These are phyloP conservation scores for Pseudocercospora musae DNA, from an alignment of 2,329 filamentous ascomycete genomes.

Conservation along the genomic window DNA sequence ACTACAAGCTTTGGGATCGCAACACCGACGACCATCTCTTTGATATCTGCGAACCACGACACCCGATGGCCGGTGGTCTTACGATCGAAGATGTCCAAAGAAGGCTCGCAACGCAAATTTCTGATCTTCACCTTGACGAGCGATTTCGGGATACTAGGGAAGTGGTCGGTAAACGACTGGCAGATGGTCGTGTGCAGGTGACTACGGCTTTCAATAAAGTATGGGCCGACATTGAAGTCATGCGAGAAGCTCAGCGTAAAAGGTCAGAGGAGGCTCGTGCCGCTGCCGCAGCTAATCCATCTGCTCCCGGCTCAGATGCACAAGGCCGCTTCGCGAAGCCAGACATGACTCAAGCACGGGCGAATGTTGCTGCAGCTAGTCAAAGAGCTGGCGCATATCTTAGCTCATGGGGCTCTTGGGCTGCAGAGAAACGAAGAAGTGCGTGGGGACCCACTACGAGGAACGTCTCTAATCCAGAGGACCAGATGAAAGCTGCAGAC, in stretches of 20 bases:
- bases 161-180: constrained; percentile 82
- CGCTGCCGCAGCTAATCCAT: constrained; percentile 29
- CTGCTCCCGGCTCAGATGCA: constrained; percentile 9
- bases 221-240: constrained; percentile 83
- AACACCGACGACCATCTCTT: constrained; percentile 78
- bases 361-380: constrained; percentile 52
- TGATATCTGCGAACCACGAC: constrained; percentile 86
- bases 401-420: constrained; percentile 62
- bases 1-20: constrained; percentile 82
- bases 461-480: not conserved
- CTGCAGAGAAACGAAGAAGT: constrained; percentile 68
- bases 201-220: constrained; percentile 82
- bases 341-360: constrained; percentile 50
- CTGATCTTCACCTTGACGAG: constrained; percentile 91
- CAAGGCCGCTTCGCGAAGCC: constrained; percentile 34
- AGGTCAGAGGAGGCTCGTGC: constrained; percentile 55
- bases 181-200: constrained; percentile 82
- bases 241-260: constrained; percentile 70
- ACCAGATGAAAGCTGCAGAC: not conserved
- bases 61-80: constrained; percentile 88
- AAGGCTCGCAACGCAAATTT: constrained; percentile 83
- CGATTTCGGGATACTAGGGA: constrained; percentile 79
- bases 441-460: constrained; percentile 4
- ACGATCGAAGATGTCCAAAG: constrained; percentile 93
- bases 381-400: constrained; percentile 61